Evolutionary conservation across 352 stramenopile species (phyloP), one percentile per base, ranked within the genome.

Genomic region (Phytophthora cryptogea): DNA sequence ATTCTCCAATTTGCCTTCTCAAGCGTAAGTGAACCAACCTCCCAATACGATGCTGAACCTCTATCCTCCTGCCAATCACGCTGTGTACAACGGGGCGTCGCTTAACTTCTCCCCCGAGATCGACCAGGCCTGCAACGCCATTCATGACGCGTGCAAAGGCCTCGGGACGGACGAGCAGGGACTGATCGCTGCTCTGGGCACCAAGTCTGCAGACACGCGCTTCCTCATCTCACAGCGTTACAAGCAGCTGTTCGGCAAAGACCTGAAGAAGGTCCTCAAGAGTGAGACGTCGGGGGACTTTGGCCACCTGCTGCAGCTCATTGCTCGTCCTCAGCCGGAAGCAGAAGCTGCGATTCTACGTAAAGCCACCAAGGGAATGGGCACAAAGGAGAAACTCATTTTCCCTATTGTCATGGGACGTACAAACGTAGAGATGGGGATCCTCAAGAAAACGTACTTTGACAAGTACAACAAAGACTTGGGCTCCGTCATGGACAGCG

Each of bases 371-470:
- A 88, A 89, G 66, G 83, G 83, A 8, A 8, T 65, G 0, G 83
- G 83, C 60, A 93, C 83, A n/a, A 73, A 66, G 13, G 83, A 93
- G 55, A 83, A 85, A 45, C 69, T 85, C 42, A 83, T 90, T 55
- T 91, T 82, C 68, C 83, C 80, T 13, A 67, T 83, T 11, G 55
- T 88, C 28, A 78, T 88, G 32, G 80, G 80, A 27, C 76, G 83
- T 56, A 89, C 83, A 2, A 88, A 89, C 58, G 65, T 64, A 8
- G 83, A 93, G 59, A 76, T 93, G 43, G 68, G 68, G 58, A 90
- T 93, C 58, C 74, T 93, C 45, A 91, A 91, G 69, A 88, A 89
- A 68, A 86, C 83, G 0, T 93, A 78, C 68, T 91, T 80, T 50
- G 75, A 88, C 31, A 45, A 86, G 41, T 74, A 78, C 68, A 61